Conservation (phyloP, 495 filamentous ascomycete genomes). For the Aspergillus sclerotiicarbonarius region DNA sequence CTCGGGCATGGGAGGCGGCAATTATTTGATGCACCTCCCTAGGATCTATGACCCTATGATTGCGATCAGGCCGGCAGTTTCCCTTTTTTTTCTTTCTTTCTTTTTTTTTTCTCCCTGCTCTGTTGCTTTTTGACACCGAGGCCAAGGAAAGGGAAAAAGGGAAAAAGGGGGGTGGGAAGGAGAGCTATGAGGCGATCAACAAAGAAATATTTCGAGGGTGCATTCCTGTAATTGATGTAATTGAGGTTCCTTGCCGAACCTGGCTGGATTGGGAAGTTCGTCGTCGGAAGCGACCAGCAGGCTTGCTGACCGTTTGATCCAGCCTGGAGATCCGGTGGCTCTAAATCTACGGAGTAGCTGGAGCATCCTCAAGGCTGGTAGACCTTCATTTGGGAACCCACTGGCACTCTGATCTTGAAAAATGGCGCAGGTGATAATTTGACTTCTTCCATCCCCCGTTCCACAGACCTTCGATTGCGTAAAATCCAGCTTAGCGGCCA, state of each 20-base stretch:
- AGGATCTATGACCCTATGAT: not conserved
- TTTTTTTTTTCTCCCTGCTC: not conserved
- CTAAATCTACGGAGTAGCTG: too few species aligned
- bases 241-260: not conserved
- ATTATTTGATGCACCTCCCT: slow-evolving; percentile 3
- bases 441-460: slow-evolving; percentile 31
- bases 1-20: slow-evolving; percentile 7
- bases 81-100: not conserved
- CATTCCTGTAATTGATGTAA: not conserved
- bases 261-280: not conserved
- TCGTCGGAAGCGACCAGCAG: not conserved
- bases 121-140: not conserved
- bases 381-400: too few species aligned
- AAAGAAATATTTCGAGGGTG: not conserved
- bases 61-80: not conserved
- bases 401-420: not conserved
- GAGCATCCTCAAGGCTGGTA: too few species aligned
- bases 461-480: slow-evolving; percentile 27
- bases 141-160: not conserved
- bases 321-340: not conserved
- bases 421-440: slow-evolving; percentile 10
- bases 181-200: not conserved
- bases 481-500: slow-evolving; percentile 19
- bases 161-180: slow-evolving; percentile 2
- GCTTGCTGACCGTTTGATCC: not conserved